Conservation (phyloP, 2,329 filamentous ascomycete species). For the Trichoderma oligosporum region DNA sequence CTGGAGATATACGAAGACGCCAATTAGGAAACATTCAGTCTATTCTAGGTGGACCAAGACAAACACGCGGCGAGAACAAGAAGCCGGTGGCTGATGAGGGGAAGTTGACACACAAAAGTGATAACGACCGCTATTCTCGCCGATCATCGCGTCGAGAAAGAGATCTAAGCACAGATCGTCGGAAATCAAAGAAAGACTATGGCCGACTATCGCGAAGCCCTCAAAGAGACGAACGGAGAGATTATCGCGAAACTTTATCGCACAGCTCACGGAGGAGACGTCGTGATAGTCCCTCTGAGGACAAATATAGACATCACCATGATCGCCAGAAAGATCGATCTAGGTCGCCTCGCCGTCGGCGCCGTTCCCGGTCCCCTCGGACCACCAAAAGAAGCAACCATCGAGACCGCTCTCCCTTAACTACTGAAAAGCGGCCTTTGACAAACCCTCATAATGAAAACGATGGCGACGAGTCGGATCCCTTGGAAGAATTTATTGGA, state of each 20-base stretch:
- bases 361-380: constrained; percentile 33
- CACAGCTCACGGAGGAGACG: constrained; percentile 21
- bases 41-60: constrained; percentile 45
- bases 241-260: constrained; percentile 21
- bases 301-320: constrained; percentile 16
- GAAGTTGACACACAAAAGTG: constrained; percentile 19
- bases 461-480: constrained; percentile 54
- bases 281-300: constrained; percentile 4
- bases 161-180: constrained; percentile 18
- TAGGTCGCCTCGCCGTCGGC: constrained; percentile 28
- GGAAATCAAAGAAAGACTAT: constrained; percentile 21
- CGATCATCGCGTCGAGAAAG: constrained; percentile 18
- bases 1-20: constrained; percentile 51
- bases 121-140: not conserved
- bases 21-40: constrained; percentile 60
- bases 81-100: constrained; percentile 19
- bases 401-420: constrained; percentile 31
- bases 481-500: constrained; percentile 72
- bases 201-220: constrained; percentile 28
- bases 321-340: constrained; percentile 23
- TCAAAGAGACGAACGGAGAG: constrained; percentile 15
- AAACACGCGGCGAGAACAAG: constrained; percentile 26
- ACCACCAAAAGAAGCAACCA: constrained; percentile 31
- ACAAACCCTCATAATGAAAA: constrained; percentile 4
- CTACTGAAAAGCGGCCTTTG: constrained; percentile 8